Evolutionary conservation across 352 stramenopile species (phyloP), one percentile per base, ranked within the genome.

Genomic region (Pythium aphanidermatum): DNA sequence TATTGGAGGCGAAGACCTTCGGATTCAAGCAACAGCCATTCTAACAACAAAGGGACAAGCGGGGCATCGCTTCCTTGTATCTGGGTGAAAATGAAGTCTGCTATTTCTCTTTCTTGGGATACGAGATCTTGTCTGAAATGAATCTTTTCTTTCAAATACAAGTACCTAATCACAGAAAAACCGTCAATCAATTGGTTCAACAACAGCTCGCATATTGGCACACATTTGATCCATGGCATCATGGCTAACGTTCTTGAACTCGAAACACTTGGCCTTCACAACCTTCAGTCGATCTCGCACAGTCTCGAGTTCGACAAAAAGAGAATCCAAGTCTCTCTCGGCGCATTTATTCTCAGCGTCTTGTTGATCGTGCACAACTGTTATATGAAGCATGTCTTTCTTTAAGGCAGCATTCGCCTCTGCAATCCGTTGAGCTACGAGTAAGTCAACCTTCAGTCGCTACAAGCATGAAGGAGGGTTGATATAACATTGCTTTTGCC

Each of bases 81-180:
- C 8, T 80, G 51, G 0, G 60, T 49, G 50, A 88, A 86, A 28
- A 91, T 66, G 39, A 84, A 86, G 3, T 60, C 36, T 6, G 65
- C 66, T 17, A 91, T 88, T 11, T 84, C 75, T 8, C 67, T 74
- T 21, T 87, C 71, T 31, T 83, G 72, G 0, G 67, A 62, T 4
- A 83, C 75, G 10, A 91, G 63, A 39, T 91, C 78, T 20, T 86
- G 61, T 17, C 80, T 63, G 37, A 74, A 67, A 37, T 91, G 78
- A 9, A 91, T 70, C 35, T 91, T 91, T 39, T 91, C 78, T 36
- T 91, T 91, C 9, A 91, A 51, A 50, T 70, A 91, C 13, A 91
- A 55, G 46, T 89, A 88, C 39, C 74, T 86, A 41, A 24, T 17
- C 5, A 26, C 14, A 55, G 21, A 32, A 17, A 5, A 45, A 47